Conservation (phyloP, 108 stramenopile species). For the Aurantiochytrium sp. region DNA sequence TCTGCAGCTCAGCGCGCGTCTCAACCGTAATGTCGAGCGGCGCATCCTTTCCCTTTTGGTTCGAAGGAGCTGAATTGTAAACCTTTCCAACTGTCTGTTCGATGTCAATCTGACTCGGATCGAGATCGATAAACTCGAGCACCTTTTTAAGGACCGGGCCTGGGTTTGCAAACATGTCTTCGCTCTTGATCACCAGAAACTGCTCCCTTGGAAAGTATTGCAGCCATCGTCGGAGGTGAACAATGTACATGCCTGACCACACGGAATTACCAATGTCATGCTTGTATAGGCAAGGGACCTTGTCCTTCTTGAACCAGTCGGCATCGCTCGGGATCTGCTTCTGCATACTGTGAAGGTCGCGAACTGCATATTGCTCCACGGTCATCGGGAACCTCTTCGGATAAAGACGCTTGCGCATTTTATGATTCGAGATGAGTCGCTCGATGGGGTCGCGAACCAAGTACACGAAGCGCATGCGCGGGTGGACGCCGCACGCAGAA, state of each 20-base stretch:
- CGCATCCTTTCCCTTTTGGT: background rate
- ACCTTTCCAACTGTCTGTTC: background rate
- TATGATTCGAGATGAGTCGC: background rate
- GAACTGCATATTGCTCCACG: background rate
- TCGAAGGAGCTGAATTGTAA: background rate
- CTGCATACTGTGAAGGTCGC: background rate
- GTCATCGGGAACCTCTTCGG: background rate
- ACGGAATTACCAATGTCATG: background rate
- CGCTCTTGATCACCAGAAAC: background rate
- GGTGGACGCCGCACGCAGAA: background rate
- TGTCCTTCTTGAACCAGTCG: background rate
- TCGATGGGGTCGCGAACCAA: background rate
- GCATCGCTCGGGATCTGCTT: too few relatives aligned
- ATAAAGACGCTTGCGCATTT: background rate
- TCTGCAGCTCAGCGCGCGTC: background rate
- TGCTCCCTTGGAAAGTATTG: background rate
- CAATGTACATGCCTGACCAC: background rate
- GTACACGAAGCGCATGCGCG: background rate
- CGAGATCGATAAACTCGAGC: background rate
- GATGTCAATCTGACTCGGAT: background rate
- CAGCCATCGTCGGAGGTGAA: background rate
- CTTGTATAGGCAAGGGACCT: background rate
- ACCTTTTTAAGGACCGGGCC: background rate
- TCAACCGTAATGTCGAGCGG: background rate
- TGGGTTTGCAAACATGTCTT: background rate